Percentiles rank a stretch among this genome's conserved stretches.
Conservation (phyloP, 2,329 filamentous ascomycete species). For the Fusarium sp. region DNA sequence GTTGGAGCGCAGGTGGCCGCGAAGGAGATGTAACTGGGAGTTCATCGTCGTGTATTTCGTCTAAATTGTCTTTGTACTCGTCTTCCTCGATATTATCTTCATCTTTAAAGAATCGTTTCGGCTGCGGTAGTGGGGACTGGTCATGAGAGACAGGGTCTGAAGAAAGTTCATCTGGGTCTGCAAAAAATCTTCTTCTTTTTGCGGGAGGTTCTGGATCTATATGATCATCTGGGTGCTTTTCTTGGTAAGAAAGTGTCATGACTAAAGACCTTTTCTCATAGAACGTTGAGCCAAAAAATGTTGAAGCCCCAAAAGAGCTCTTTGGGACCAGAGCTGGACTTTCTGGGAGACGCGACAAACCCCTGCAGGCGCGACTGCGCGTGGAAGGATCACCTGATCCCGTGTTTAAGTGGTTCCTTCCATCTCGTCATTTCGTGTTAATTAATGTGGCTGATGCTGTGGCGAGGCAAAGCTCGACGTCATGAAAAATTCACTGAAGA, state of each 20-base stretch:
- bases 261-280: background rate
- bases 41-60: constrained; percentile 31
- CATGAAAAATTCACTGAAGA: constrained; percentile 43
- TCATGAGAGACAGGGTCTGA: constrained; percentile 43
- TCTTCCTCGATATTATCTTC: constrained; percentile 37
- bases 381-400: constrained; percentile 57
- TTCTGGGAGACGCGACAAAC: constrained; percentile 54
- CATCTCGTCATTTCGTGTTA: background rate
- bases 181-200: constrained; percentile 58
- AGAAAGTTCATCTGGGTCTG: constrained; percentile 49
- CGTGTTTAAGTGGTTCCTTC: constrained; percentile 35
- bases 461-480: constrained; percentile 39
- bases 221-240: constrained; percentile 55
- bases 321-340: constrained; percentile 11
- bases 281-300: background rate
- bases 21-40: constrained; percentile 8
- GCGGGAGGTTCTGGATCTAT: constrained; percentile 55
- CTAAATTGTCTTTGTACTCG: constrained; percentile 21
- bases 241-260: constrained; percentile 27
- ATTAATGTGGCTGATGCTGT: constrained; percentile 34
- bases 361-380: constrained; percentile 49
- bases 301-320: constrained; percentile 3
- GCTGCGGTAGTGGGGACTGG: constrained; percentile 40
- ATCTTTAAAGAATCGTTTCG: constrained; percentile 45
- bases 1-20: constrained; percentile 19